Evolutionary conservation across 2,329 filamentous ascomycete species (phyloP), one percentile per base, ranked within the genome.

Genomic region (Fusarium pseudonygamai): DNA sequence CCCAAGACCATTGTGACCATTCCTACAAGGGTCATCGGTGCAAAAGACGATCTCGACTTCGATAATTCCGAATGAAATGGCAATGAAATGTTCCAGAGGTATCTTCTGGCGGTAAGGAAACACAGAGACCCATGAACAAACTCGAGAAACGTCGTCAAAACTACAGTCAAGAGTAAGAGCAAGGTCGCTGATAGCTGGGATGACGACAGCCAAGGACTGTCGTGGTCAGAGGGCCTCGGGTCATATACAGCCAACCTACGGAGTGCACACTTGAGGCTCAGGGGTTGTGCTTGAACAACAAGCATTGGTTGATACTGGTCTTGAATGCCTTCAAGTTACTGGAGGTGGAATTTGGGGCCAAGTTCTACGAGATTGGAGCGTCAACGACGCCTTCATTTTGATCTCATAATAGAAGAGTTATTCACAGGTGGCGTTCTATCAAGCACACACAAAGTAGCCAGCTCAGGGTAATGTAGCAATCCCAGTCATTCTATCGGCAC

Each of bases 1-100:
- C 84, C 93, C 1, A 91, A 92, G 2, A 93, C 93, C 15, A 93
- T 96, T 72, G 88, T 93, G 39, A 91, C 91, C 0, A 90, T 88
- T 53, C 79, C 93, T 5, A 85, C 85, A 11, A 88, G 87, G 69
- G 88, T 91, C 74, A 81, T 87, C 39, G 79, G 79, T 22, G 80
- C 47, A 75, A 73, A 30, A 64, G 67, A 50, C 16, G 86, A 89
- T 59, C 79, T 81, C 34, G 80, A 80, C 16, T 20, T 45, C 8
- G 61, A 67, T 7, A 69, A 55, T 42, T 66, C 62, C 22, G 83
- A 84, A 73, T 85, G 84, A 55, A 80, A 80, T 66, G 85, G 83
- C 13, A 52, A 15, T 20, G 56, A 58, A 43, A 59, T 24, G 53
- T 49, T n/a, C 9, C 6, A 24, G 47, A 64, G 24, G 80, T 34